phyloP scores from a whole-genome alignment of 768 basidiomycete genomes.

The Lactifluus rugatus region DNA sequence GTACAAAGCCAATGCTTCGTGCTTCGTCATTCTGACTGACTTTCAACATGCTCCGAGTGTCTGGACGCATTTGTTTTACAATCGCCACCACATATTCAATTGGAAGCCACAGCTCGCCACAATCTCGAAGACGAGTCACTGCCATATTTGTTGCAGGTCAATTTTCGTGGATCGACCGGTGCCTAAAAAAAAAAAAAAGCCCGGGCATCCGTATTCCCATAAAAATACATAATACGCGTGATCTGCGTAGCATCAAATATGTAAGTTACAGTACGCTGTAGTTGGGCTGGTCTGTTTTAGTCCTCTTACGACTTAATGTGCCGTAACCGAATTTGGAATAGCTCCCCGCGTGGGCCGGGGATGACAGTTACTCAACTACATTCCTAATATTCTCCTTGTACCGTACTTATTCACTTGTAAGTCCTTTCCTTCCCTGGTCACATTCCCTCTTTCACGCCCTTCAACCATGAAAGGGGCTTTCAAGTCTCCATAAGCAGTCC shows the following conservation, averaged over 20 bases:
- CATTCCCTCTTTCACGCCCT: neutral
- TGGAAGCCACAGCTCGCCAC: neutral
- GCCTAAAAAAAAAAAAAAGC: conserved; percentile 2
- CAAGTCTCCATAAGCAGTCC: neutral
- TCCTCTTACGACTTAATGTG: no score
- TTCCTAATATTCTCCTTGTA: neutral
- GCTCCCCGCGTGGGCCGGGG: neutral
- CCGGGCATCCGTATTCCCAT: no score
- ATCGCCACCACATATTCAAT: no score
- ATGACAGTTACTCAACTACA: neutral
- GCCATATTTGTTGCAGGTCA: neutral
- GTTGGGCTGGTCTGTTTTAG: neutral
- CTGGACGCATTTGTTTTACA: no score
- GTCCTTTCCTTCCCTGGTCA: neutral
- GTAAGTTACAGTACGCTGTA: neutral
- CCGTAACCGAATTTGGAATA: neutral
- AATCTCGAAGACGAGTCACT: neutral
- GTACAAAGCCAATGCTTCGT: neutral
- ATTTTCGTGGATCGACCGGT: neutral
- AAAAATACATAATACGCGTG: neutral
- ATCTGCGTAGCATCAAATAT: conserved; percentile 7
- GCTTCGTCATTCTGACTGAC: neutral
- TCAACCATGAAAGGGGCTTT: neutral
- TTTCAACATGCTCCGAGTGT: neutral
- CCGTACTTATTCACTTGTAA: neutral